These are phyloP conservation scores for Limtongozyma cylindracea DNA, from an alignment of 805 yeast species.

Conservation along the genomic window DNA sequence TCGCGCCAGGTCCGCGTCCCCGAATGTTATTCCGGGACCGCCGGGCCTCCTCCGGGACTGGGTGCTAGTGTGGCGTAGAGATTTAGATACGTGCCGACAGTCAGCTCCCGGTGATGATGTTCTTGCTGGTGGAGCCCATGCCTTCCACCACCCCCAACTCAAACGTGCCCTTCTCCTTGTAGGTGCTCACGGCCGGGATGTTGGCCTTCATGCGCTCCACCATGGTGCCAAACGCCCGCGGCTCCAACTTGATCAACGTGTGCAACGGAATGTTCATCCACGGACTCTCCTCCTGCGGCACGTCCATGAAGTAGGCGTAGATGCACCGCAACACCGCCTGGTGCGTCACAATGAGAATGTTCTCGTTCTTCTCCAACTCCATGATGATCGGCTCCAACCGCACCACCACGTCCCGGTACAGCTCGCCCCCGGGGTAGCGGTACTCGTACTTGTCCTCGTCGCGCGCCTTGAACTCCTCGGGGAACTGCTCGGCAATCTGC, in stretches of 20 bases:
- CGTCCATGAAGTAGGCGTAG: conserved; percentile 95
- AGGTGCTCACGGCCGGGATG: conserved; percentile 94
- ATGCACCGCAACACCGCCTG: conserved; percentile 94
- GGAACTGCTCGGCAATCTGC: conserved; percentile 62
- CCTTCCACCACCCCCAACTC: conserved; percentile 30
- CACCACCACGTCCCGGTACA: conserved; percentile 85
- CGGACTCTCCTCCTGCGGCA: conserved; percentile 91
- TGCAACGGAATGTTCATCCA: conserved; percentile 99
- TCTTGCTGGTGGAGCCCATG: too few relatives aligned
- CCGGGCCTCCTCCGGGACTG: too few relatives aligned
- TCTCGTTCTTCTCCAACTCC: conserved; percentile 96
- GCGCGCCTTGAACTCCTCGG: conserved; percentile 88
- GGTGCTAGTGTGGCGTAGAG: too few relatives aligned
- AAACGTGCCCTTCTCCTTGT: conserved; percentile 80
- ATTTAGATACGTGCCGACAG: too few relatives aligned
- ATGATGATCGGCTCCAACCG: conserved; percentile 91
- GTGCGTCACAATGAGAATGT: conserved; percentile 85
- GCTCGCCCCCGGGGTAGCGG: conserved; percentile 92
- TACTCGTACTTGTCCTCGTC: conserved; percentile 92
- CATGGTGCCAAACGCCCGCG: conserved; percentile 76
- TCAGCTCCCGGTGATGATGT: too few relatives aligned
- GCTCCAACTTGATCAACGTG: conserved; percentile 80
- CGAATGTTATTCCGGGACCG: too few relatives aligned
- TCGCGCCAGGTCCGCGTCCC: too few relatives aligned
- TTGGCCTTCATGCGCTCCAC: conserved; percentile 85